Evolutionary conservation across 129 eudicot species (phyloP).

Genomic region (Centrapalus pauciflorus): DNA sequence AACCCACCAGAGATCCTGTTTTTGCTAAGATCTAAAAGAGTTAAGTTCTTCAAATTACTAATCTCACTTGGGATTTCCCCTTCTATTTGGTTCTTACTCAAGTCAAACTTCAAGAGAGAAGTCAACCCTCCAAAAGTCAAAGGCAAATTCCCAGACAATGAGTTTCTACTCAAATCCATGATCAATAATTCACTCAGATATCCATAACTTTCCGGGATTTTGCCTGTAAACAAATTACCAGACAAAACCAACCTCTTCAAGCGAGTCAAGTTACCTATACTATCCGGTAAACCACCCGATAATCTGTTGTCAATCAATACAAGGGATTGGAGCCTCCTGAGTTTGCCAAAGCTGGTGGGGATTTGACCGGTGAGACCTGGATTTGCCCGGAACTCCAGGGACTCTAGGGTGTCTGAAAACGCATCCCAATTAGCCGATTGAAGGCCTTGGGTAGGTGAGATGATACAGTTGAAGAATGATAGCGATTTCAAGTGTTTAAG

Average conservation of each 20-base stretch:
- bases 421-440: conserved; percentile 49
- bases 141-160: conserved; percentile 55
- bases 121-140: conserved; percentile 51
- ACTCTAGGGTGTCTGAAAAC: conserved; percentile 41
- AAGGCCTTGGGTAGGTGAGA: conserved; percentile 34
- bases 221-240: conserved; percentile 47
- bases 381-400: conserved; percentile 62
- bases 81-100: conserved; percentile 51
- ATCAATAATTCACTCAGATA: conserved; percentile 52
- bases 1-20: conserved; percentile 66
- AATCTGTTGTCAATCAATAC: conserved; percentile 58
- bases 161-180: conserved; percentile 68
- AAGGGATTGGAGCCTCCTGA: conserved; percentile 56
- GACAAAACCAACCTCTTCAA: conserved; percentile 62
- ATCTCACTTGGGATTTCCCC: conserved; percentile 55
- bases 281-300: conserved; percentile 42
- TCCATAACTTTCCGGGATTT: conserved; percentile 51
- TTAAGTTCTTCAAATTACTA: conserved; percentile 51
- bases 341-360: conserved; percentile 54
- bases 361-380: conserved; percentile 51
- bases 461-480: conserved; percentile 67
- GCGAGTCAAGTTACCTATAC: conserved; percentile 39
- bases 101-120: conserved; percentile 74
- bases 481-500: conserved; percentile 58
- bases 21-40: conserved; percentile 69